Base-by-base conservation (phyloP, 2,329 filamentous ascomycete genomes). In the Diplocarpon mali region DNA sequence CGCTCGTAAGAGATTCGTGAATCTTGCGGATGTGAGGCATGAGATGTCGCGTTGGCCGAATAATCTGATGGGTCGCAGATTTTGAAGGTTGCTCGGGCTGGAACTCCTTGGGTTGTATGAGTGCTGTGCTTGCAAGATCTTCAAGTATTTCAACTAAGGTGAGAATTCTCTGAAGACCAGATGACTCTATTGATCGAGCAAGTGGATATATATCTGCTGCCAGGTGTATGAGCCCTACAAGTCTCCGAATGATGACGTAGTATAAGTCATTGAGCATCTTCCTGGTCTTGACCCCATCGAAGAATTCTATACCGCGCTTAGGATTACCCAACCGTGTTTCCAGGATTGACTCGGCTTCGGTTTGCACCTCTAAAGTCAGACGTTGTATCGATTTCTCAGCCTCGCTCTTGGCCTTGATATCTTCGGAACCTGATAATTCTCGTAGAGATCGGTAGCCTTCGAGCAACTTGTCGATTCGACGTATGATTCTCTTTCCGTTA, bases 251-350 rank as follows among this genome's bases (percentile, higher is more conserved):
- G 12, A 40, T 42, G 24, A 34, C 15, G 14, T 42, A 46, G 30
- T 46, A 46, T 15, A 46, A 6, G 15, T 46, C 44, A 27, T 34
- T 16, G 12, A 46, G 35, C 14, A 42, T 38, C 13, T 16, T 20
- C 20, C n/a, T 28, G 7, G 28, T 46, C 11, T 14, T 31, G 11
- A 9, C 7, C 3, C 6, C 16, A 20, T 36, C 20, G 9, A 31
- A 37, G 14, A 36, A 30, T 2, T 29, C 20, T 32, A 32, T 45
- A 16, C 27, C 27, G 34, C 24, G 27, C 16, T 12, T 17, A 9
- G 38, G 34, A 17, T 31, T 37, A 7, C 27, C 35, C 9, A 45
- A 36, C 32, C 44, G 40, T 3, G 15, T 34, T 5, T 27, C 31
- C 11, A 45, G 15, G 13, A 41, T 37, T 2, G 38, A 38, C 5